Evolutionary conservation across 2,329 filamentous ascomycete species (phyloP).

Genomic region (Neocatenulostroma microsporum): DNA sequence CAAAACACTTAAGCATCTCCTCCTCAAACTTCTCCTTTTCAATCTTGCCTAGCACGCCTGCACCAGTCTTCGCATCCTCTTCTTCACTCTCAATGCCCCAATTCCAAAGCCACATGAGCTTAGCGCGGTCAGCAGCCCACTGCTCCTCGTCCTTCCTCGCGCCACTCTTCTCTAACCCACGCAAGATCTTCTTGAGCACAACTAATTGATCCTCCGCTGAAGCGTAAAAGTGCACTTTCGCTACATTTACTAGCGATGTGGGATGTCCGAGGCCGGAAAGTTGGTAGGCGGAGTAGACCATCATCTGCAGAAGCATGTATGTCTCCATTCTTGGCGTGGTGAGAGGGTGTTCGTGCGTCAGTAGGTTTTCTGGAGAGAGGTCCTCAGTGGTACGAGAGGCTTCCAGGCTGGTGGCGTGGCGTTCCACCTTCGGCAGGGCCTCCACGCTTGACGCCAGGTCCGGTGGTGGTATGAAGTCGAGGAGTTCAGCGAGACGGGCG

Average conservation of each 20-base stretch:
- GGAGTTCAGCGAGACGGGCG: conserved; percentile 50
- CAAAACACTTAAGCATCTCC: conserved; percentile 61
- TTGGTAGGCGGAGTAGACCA: conserved; percentile 47
- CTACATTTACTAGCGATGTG: conserved; percentile 36
- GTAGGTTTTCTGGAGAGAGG: conserved; percentile 40
- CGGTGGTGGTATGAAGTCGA: conserved; percentile 53
- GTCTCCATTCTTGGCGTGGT: conserved; percentile 53
- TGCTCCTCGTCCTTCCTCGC: conserved; percentile 51
- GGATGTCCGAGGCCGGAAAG: conserved; percentile 35
- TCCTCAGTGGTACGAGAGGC: conserved; percentile 21
- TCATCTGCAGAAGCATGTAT: conserved; percentile 53
- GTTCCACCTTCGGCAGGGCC: conserved; percentile 37
- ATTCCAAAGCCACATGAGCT: conserved; percentile 64
- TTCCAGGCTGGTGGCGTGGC: conserved; percentile 28
- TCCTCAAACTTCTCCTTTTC: conserved; percentile 56
- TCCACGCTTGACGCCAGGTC: conserved; percentile 37
- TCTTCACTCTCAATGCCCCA: conserved; percentile 53
- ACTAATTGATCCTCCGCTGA: conserved; percentile 57
- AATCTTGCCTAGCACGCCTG: conserved; percentile 52
- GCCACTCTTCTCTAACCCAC: conserved; percentile 41
- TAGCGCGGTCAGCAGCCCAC: conserved; percentile 55
- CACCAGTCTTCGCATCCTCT: conserved; percentile 28
- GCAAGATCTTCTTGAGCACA: conserved; percentile 53
- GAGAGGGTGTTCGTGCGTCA: conserved; percentile 55
- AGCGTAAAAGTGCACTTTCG: conserved; percentile 56